Evolutionary conservation across 495 filamentous ascomycete genomes (phyloP).

Genomic region (Jackrogersella minutella): DNA sequence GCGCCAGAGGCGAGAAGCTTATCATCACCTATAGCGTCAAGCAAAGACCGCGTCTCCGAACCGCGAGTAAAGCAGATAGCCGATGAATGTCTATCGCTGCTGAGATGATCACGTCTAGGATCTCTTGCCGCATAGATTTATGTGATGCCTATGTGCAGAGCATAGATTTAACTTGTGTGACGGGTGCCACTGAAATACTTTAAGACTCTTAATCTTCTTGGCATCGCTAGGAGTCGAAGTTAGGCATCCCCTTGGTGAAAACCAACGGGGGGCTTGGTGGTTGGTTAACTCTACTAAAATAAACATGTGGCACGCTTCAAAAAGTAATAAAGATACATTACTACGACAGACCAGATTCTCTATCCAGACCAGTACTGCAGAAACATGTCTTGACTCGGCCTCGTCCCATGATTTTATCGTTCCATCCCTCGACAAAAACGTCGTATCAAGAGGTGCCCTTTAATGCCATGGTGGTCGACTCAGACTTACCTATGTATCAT

Average conservation of each 20-base stretch:
- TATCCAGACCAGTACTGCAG: not conserved
- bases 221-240: not conserved
- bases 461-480: not conserved
- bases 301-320: not conserved
- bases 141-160: not conserved
- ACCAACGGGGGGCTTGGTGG: not conserved
- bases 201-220: not conserved
- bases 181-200: not conserved
- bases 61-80: constrained; percentile 65
- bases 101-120: constrained; percentile 39
- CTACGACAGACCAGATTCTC: not conserved
- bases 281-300: not conserved
- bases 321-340: not conserved
- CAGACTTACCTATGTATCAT: not conserved
- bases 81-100: constrained; percentile 64
- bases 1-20: constrained; percentile 50
- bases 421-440: no score
- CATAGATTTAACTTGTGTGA: not conserved
- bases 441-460: not conserved
- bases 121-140: not conserved
- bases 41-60: constrained; percentile 52
- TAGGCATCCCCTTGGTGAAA: not conserved
- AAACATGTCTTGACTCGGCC: no score
- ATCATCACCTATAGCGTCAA: constrained; percentile 32
- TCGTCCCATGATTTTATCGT: no score